Conservation (phyloP, 2,329 filamentous ascomycete species). For the Neofusicoccum kwambonambiense region DNA sequence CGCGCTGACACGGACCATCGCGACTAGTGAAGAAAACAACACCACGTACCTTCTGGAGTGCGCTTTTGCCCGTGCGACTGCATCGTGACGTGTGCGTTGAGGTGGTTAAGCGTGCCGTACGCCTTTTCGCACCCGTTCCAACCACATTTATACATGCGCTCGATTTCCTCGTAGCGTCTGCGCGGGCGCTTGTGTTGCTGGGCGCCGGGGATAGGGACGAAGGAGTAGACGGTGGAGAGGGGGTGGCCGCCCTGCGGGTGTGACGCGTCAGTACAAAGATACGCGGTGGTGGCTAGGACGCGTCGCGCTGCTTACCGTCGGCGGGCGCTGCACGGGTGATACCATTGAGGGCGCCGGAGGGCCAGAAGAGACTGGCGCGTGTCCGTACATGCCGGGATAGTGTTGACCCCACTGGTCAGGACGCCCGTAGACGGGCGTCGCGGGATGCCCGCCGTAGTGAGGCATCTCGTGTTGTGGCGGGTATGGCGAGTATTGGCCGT, state of each 20-base stretch:
- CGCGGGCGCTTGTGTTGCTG: slow-evolving; percentile 96
- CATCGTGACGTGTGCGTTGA: slow-evolving; percentile 99
- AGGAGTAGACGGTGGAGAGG: slow-evolving; percentile 85
- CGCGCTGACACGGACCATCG: slow-evolving; percentile 13
- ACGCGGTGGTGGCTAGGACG: background rate
- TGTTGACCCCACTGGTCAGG: slow-evolving; percentile 70
- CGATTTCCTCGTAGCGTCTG: slow-evolving; percentile 94
- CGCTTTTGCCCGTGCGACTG: slow-evolving; percentile 93
- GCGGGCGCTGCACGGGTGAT: slow-evolving; percentile 60
- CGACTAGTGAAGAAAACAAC: slow-evolving; percentile 25
- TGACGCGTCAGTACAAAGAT: slow-evolving; percentile 9
- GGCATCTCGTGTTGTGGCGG: slow-evolving; percentile 81
- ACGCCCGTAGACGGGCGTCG: slow-evolving; percentile 60
- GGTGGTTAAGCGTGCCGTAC: slow-evolving; percentile 93
- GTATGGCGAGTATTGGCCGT: slow-evolving; percentile 82
- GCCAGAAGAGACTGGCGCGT: slow-evolving; percentile 58
- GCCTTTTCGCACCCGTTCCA: slow-evolving; percentile 99
- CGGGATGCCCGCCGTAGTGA: slow-evolving; percentile 66
- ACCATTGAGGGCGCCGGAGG: slow-evolving; percentile 57
- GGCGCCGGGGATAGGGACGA: slow-evolving; percentile 93
- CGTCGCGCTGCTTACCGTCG: slow-evolving; percentile 55
- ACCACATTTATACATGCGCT: slow-evolving; percentile 99
- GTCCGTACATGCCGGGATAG: slow-evolving; percentile 54
- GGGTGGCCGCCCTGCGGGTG: slow-evolving; percentile 49
- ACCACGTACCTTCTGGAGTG: slow-evolving; percentile 85